These are phyloP conservation scores for Boletellus sp. DNA, from an alignment of 768 basidiomycete genomes.

Conservation along the genomic window DNA sequence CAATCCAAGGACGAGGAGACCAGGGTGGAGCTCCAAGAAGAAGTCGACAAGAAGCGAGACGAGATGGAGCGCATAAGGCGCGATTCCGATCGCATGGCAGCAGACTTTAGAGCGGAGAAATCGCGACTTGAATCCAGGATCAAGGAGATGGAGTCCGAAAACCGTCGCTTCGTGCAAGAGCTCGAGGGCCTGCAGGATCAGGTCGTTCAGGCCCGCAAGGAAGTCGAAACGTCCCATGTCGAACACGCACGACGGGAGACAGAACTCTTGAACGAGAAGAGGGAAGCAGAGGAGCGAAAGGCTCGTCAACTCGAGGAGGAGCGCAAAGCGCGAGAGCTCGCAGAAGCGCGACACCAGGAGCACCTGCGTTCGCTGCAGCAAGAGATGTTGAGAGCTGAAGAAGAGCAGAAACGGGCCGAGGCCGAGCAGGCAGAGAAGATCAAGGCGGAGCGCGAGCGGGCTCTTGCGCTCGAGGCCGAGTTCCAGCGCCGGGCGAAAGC, in stretches of 20 bases:
- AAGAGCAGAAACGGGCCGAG: slow-evolving; percentile 19
- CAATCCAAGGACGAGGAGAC: slow-evolving; percentile 45
- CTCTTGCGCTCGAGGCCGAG: slow-evolving; percentile 29
- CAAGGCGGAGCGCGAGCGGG: slow-evolving; percentile 26
- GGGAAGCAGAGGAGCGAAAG: slow-evolving; percentile 28
- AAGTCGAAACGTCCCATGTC: slow-evolving; percentile 27
- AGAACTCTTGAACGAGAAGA: slow-evolving; percentile 24
- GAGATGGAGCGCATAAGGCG: slow-evolving; percentile 41
- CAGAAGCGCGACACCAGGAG: slow-evolving; percentile 29
- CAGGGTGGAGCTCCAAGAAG: slow-evolving; percentile 41
- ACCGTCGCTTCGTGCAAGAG: slow-evolving; percentile 11
- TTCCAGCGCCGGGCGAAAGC: slow-evolving; percentile 25
- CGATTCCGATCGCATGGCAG: slow-evolving; percentile 39
- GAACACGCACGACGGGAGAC: slow-evolving; percentile 27
- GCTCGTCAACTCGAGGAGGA: slow-evolving; percentile 31
- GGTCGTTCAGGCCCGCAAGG: slow-evolving; percentile 24
- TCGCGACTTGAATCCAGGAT: slow-evolving; percentile 29
- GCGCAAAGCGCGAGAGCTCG: slow-evolving; percentile 24
- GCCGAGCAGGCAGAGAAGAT: slow-evolving; percentile 27
- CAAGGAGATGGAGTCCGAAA: slow-evolving; percentile 26
- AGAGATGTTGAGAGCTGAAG: slow-evolving; percentile 25
- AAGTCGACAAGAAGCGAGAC: slow-evolving; percentile 40
- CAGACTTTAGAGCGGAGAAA: slow-evolving; percentile 39
- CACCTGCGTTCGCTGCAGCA: slow-evolving; percentile 27
- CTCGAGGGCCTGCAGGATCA: slow-evolving; percentile 28